These are phyloP conservation scores for Pythium apleroticum DNA, from an alignment of 352 stramenopile genomes.

Conservation along the genomic window DNA sequence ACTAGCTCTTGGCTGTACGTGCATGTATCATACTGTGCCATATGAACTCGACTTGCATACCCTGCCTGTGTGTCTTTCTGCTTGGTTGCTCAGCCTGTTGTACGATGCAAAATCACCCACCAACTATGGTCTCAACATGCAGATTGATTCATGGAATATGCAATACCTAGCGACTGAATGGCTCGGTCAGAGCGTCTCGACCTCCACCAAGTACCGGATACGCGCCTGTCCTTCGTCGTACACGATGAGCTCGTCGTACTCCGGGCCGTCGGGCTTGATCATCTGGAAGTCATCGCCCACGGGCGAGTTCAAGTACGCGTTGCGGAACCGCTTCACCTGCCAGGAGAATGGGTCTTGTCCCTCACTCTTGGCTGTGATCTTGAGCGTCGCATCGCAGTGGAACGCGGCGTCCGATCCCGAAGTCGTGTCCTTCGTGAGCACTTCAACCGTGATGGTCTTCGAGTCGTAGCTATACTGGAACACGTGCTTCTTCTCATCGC, in stretches of 20 bases:
- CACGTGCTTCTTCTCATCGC: slow-evolving; percentile 37
- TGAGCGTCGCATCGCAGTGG: slow-evolving; percentile 27
- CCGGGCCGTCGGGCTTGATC: slow-evolving; percentile 5
- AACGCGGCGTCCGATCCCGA: slow-evolving; percentile 5
- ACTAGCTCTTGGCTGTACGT: background rate
- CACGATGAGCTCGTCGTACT: slow-evolving; percentile 72
- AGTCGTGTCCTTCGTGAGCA: slow-evolving; percentile 36
- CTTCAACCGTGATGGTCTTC: slow-evolving; percentile 44
- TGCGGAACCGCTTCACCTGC: slow-evolving; percentile 54
- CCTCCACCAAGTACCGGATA: slow-evolving; percentile 78
- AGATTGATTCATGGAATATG: slow-evolving; percentile 2
- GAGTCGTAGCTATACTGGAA: slow-evolving; percentile 21
- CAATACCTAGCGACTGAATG: background rate
- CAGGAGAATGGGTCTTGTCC: slow-evolving; percentile 31
- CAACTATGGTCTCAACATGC: background rate
- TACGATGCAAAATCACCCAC: background rate
- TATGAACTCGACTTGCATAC: background rate
- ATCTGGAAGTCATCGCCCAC: slow-evolving; percentile 32
- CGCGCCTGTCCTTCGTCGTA: slow-evolving; percentile 71
- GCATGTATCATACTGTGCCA: background rate
- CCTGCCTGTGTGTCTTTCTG: background rate
- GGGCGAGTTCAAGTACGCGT: slow-evolving; percentile 26
- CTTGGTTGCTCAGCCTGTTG: background rate
- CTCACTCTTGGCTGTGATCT: slow-evolving; percentile 22
- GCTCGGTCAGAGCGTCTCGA: slow-evolving; percentile 35